A percentile compares a stretch with the other conserved stretches of the same genome.
Conservation (phyloP, 805 yeast genomes). For the Naumovozyma baii region DNA sequence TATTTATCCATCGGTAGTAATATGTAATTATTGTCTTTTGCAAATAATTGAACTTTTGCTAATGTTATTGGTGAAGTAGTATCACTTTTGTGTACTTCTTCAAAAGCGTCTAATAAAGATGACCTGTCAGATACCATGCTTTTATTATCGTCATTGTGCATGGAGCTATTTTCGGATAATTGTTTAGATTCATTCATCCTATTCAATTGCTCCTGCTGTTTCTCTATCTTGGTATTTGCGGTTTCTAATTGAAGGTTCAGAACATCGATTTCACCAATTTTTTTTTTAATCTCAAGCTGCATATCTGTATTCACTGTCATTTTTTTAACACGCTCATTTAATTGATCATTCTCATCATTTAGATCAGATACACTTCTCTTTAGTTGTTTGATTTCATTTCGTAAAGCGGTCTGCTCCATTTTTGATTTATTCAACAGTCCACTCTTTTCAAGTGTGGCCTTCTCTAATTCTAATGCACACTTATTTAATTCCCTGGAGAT, state of each 20-base stretch:
- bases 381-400: constrained; percentile 39
- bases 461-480: constrained; percentile 38
- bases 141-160: not conserved
- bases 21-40: constrained; percentile 10
- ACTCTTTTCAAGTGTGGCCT: constrained; percentile 33
- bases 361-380: constrained; percentile 46
- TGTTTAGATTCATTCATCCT: not conserved
- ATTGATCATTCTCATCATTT: constrained; percentile 58
- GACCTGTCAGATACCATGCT: not conserved
- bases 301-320: not conserved
- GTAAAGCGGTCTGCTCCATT: constrained; percentile 30
- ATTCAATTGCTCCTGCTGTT: not conserved
- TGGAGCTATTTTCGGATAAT: too few species aligned
- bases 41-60: constrained; percentile 26
- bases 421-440: constrained; percentile 34
- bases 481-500: constrained; percentile 24
- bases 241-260: not conserved
- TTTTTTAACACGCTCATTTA: not conserved
- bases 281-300: not conserved
- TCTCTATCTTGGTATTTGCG: not conserved
- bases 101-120: not conserved
- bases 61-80: constrained; percentile 7
- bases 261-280: not conserved
- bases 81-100: not conserved
- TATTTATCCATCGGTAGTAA: constrained; percentile 8